Evolutionary conservation across 495 filamentous ascomycete genomes (phyloP).

Genomic region (Lasiosphaeris hirsuta): DNA sequence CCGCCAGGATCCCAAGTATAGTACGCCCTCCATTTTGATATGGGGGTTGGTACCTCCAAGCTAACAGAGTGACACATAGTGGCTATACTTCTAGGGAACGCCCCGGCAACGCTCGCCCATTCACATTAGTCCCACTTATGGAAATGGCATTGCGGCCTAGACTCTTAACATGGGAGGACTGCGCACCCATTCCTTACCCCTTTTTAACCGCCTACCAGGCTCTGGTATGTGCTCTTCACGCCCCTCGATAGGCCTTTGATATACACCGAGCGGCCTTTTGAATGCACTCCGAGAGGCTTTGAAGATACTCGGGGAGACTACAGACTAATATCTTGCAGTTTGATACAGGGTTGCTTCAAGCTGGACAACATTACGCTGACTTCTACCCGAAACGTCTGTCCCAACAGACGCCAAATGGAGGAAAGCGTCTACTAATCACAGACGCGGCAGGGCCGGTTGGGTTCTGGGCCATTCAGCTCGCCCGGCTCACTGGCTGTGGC

Average conservation of each 20-base stretch:
- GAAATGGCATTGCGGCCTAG: conserved; percentile 51
- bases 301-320: no score
- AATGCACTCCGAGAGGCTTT: no score
- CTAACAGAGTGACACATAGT: background rate
- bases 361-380: no score
- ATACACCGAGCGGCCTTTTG: no score
- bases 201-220: conserved; percentile 58
- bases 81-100: conserved; percentile 31
- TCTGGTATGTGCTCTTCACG: conserved; percentile 28
- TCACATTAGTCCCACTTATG: conserved; percentile 42
- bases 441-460: background rate
- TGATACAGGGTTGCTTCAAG: no score
- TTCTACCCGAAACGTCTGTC: no score
- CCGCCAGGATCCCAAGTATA: conserved; percentile 53
- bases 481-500: background rate
- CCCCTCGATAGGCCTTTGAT: no score
- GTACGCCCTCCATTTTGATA: background rate
- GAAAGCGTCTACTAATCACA: background rate
- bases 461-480: background rate
- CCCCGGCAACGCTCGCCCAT: conserved; percentile 54
- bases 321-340: no score
- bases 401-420: no score
- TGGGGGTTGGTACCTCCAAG: background rate
- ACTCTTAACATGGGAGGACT: conserved; percentile 46
- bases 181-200: conserved; percentile 51